Base-by-base conservation (phyloP, 2,329 filamentous ascomycete species). In the Botrytis cinerea region DNA sequence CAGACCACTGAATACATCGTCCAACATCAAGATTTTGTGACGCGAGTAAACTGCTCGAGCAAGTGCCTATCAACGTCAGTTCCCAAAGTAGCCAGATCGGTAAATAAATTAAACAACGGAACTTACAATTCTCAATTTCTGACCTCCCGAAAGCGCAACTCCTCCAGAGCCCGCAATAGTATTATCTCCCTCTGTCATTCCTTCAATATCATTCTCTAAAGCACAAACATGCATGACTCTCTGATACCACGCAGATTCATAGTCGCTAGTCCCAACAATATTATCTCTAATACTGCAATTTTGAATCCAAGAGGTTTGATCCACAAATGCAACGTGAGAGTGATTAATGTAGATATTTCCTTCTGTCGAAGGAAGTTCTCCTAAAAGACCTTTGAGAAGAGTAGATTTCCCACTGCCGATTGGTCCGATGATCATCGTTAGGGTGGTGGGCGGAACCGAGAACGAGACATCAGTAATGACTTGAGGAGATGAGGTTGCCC, bases 91-190 rank as follows among this genome's bases (percentile, higher is more conserved):
- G n/a, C 16, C 40, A 28, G 20, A 32, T 16, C 32, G 22, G 20
- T 9, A 46, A 25, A 14, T 4, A 14, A 90, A 57, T 94, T 4
- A 9, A 60, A 22, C 10, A 32, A 38, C 38, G 38, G 8, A 22
- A 60, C 57, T 25, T 9, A 92, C 91, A 20, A 96, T 86, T 1
- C 93, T 87, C 80, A 96, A 92, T 14, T 92, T 87, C 80, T 96
- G 93, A 0, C 93, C 93, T 22, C 93, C 92, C 25, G 91, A 93
- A 1, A 96, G 84, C 79, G 92, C 93, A 63, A 91, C 90, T 4
- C 93, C 93, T 43, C 87, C 87, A 77, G 94, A 92, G 1, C 93
- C 93, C 1, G 95, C 92, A 4, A 87, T 81, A 0, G 92, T 93
- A 5, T 91, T 86, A 78, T 94, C 94, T 1, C 89, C 91, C 9